These are phyloP conservation scores for Trichoderma citrinoviride DNA, from an alignment of 2,329 filamentous ascomycete genomes.

Conservation along the genomic window DNA sequence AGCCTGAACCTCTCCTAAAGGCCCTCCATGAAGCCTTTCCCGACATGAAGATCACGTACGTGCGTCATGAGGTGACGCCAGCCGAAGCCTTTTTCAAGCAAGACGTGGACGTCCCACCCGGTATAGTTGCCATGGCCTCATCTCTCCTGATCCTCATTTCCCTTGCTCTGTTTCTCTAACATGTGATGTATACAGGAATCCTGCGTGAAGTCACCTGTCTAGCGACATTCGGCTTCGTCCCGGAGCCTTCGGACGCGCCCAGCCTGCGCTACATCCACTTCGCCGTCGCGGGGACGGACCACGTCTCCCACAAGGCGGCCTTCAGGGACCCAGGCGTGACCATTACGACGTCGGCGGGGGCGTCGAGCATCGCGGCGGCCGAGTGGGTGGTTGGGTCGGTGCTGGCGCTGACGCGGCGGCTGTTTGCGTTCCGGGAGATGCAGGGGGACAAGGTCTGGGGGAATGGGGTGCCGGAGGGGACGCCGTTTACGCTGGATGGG, in stretches of 20 bases:
- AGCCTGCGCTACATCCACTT: conserved; percentile 8
- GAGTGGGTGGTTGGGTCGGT: conserved; percentile 7
- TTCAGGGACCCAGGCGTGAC: neutral
- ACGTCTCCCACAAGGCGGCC: conserved; percentile 1
- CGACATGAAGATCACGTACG: neutral
- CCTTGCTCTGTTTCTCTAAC: neutral
- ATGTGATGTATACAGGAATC: neutral
- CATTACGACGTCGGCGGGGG: conserved; percentile 2
- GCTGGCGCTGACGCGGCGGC: neutral
- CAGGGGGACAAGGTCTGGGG: neutral
- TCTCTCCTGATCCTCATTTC: too few relatives aligned
- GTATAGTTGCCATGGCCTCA: too few relatives aligned
- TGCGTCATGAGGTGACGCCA: neutral
- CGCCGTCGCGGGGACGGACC: neutral
- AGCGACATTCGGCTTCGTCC: conserved; percentile 6
- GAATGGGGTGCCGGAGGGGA: neutral
- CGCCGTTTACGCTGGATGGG: conserved; percentile 1
- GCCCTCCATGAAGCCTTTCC: neutral
- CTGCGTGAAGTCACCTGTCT: neutral
- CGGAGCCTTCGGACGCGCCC: conserved; percentile 1
- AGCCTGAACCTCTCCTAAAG: neutral
- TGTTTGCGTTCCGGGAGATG: neutral
- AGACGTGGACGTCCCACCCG: conserved; percentile 7
- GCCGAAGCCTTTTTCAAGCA: conserved; percentile 9
- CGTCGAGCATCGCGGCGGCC: neutral